Base-by-base conservation (phyloP, 441 rosid species). In the Erysimum pusillum region DNA sequence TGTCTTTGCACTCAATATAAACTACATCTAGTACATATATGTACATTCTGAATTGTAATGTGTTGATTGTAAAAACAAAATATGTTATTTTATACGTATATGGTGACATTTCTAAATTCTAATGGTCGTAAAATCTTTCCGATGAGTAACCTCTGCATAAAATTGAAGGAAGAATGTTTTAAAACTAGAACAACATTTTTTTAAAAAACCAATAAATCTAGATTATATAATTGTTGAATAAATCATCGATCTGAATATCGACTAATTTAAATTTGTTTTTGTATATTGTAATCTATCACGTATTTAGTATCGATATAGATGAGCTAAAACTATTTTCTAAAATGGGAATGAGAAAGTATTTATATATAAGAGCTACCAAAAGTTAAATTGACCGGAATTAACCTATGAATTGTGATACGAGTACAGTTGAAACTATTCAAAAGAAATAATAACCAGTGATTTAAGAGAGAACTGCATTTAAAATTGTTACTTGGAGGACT, bases 381-480 rank as follows among this genome's bases (percentile, higher is more conserved):
- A 61, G 53, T 49, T 49, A 49, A n/a, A 60, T 9, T 32, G 34
- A 28, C n/a, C 41, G 22, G n/a, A 63, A 54, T 17, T 15, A 5
- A 52, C 18, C 15, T 36, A 61, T 22, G 14, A 49, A 36, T 2
- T 49, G 14, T 48, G 59, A 36, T 35, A 72, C 17, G 17, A 51
- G 35, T 63, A 9, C 56, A 32, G 1, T 14, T 41, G 45, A 20
- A 73, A n/a, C 2, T 35, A 7, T 54, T 36, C 25, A 42, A 53
- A 42, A 44, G 38, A 34, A 15, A 34, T 10, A 36, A 5, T 45
- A 13, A 14, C 58, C 52, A 65, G n/a, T 22, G 59, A 15, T 45
- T 22, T 35, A 65, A 56, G 64, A 65, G 56, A 45, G 41, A 74
- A 18, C 34, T 45, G 59, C 59, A 74, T 45, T 57, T 35, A 20